Conservation (phyloP, 495 filamentous ascomycete species). For the Hamigera avellanea region DNA sequence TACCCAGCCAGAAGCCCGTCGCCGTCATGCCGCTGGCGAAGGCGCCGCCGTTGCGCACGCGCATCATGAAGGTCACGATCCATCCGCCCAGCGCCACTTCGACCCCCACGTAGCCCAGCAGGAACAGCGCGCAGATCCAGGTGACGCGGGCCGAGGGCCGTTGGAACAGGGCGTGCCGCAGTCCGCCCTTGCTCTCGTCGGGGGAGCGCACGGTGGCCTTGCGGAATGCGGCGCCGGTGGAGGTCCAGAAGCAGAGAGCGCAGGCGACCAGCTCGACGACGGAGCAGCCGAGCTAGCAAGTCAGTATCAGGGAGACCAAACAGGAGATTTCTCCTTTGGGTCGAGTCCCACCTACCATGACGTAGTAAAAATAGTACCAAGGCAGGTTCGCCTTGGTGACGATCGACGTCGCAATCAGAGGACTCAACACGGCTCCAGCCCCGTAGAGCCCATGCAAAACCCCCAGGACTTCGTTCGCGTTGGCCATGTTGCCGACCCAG, state of each 20-base stretch:
- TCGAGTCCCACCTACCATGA: conserved; percentile 33
- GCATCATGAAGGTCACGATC: conserved; percentile 56
- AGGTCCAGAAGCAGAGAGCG: conserved; percentile 52
- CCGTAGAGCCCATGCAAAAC: conserved; percentile 49
- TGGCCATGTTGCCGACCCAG: conserved; percentile 52
- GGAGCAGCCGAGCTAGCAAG: conserved; percentile 50
- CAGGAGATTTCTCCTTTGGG: not conserved
- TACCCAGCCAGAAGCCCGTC: conserved; percentile 56
- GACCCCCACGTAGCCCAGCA: conserved; percentile 72
- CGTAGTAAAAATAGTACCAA: conserved; percentile 53
- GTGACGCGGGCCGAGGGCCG: conserved; percentile 41
- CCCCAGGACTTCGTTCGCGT: conserved; percentile 47
- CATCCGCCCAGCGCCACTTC: conserved; percentile 74
- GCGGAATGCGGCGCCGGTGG: conserved; percentile 50
- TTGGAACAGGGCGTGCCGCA: conserved; percentile 44
- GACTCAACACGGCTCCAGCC: conserved; percentile 42
- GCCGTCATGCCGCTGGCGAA: conserved; percentile 52
- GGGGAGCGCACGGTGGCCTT: conserved; percentile 22
- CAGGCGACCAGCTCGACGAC: conserved; percentile 45
- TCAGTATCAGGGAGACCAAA: not conserved
- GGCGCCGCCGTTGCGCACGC: conserved; percentile 38
- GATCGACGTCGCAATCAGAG: conserved; percentile 46
- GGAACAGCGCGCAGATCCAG: conserved; percentile 67
- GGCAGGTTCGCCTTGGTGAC: conserved; percentile 33
- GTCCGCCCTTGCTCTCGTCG: conserved; percentile 32